Conservation (phyloP, 306 rosid genomes). For the Rosa lucieae region DNA sequence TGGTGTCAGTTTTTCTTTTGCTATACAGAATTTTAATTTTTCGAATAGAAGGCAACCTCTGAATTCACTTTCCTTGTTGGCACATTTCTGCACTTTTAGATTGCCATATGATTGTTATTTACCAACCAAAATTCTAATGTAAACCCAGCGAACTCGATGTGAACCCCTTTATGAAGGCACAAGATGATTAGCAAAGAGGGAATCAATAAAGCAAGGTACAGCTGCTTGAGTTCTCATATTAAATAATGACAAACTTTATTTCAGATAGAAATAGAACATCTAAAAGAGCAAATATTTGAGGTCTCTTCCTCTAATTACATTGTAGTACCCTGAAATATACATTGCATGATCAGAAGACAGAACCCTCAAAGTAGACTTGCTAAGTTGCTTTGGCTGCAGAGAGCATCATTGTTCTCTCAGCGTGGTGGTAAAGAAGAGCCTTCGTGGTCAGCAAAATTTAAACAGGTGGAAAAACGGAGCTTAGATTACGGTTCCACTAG, state of each 20-base stretch:
- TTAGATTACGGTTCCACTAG: constrained; percentile 77
- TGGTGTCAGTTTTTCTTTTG: background rate
- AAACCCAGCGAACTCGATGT: background rate
- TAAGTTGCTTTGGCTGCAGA: background rate
- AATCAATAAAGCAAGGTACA: background rate
- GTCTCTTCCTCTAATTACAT: constrained; percentile 52
- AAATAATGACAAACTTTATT: constrained; percentile 27
- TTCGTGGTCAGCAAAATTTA: constrained; percentile 10
- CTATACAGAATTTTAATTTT: background rate
- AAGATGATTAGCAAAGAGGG: background rate
- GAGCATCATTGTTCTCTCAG: constrained; percentile 4
- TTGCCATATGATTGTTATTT: background rate
- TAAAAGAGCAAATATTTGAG: constrained; percentile 25
- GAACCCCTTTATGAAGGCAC: background rate
- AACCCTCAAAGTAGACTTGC: constrained; percentile 24
- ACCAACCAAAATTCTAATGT: background rate
- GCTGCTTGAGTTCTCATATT: background rate
- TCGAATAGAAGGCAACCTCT: background rate
- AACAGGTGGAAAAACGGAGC: background rate
- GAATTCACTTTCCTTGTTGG: background rate
- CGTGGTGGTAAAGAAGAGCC: constrained; percentile 5
- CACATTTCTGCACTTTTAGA: background rate
- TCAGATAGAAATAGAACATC: constrained; percentile 34
- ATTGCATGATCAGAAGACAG: constrained; percentile 27
- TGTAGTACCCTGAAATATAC: constrained; percentile 33